Conservation (phyloP, 495 filamentous ascomycete species). For the Friedmanniomyces simplex region DNA sequence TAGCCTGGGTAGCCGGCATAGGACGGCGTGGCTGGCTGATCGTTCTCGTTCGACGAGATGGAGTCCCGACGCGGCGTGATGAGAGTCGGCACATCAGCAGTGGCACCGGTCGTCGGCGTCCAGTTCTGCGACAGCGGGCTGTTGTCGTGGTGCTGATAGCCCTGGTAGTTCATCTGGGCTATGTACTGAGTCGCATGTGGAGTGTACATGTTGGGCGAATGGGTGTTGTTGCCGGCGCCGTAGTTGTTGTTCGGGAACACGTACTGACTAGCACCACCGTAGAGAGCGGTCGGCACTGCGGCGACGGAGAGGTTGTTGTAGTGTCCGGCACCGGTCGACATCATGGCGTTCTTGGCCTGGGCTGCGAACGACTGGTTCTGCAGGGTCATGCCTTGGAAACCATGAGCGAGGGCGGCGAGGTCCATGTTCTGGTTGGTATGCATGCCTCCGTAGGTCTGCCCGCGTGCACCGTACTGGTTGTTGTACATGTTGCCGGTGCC, state of each 20-base stretch:
- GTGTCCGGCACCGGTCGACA: conserved; percentile 21
- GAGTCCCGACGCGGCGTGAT: conserved; percentile 36
- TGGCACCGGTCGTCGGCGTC: conserved; percentile 29
- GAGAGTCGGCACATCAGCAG: conserved; percentile 33
- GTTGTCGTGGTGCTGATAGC: conserved; percentile 28
- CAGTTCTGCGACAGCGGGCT: conserved; percentile 32
- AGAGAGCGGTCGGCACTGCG: conserved; percentile 24
- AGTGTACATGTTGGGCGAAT: conserved; percentile 30
- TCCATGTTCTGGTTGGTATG: conserved; percentile 14
- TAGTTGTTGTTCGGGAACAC: conserved; percentile 27
- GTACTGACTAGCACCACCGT: conserved; percentile 16
- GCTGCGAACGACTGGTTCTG: conserved; percentile 27
- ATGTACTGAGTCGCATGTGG: conserved; percentile 24
- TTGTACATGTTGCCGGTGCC: conserved; percentile 16
- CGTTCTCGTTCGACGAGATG: conserved; percentile 54
- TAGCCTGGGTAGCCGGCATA: conserved; percentile 38
- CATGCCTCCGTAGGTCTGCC: conserved; percentile 23
- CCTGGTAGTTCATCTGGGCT: conserved; percentile 21
- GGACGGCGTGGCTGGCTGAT: conserved; percentile 49
- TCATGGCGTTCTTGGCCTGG: conserved; percentile 24
- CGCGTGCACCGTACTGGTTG: conserved; percentile 20
- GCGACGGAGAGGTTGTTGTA: conserved; percentile 22
- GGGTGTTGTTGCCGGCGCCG: conserved; percentile 14
- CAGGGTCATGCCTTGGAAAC: conserved; percentile 26
- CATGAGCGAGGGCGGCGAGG: conserved; percentile 26